Evolutionary conservation across 176 grass and related monocot genomes (phyloP).

Genomic region (Carex myosuroides): DNA sequence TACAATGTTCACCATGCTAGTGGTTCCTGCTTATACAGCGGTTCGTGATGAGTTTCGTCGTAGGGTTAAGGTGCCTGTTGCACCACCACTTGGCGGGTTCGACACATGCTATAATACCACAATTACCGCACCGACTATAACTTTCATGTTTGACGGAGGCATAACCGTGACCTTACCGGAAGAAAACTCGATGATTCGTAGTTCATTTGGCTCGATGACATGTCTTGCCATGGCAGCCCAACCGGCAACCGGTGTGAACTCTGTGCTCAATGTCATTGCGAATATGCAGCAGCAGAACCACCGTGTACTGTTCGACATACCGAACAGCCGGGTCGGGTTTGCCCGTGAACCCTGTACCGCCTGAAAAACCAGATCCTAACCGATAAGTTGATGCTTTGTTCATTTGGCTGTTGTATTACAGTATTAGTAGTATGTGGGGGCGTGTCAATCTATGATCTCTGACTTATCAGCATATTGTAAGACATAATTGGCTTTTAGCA

Average conservation of each 20-base stretch:
- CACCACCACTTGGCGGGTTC: conserved; percentile 68
- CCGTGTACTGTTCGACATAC: conserved; percentile 72
- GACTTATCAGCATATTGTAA: background rate
- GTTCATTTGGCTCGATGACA: conserved; percentile 58
- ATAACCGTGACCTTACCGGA: conserved; percentile 57
- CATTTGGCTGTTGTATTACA: background rate
- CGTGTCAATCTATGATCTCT: background rate
- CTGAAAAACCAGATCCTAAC: background rate
- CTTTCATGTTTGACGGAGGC: conserved; percentile 53
- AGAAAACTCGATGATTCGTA: conserved; percentile 70
- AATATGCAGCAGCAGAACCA: conserved; percentile 99
- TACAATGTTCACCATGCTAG: conserved; percentile 83
- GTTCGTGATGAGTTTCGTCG: conserved; percentile 70
- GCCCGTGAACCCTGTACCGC: conserved; percentile 59
- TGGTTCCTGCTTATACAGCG: conserved; percentile 55
- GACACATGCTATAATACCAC: conserved; percentile 77
- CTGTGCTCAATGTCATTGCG: conserved; percentile 78
- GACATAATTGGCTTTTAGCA: background rate
- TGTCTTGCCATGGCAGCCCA: conserved; percentile 72
- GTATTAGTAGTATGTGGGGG: background rate
- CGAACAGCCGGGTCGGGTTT: conserved; percentile 60
- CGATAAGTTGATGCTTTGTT: background rate
- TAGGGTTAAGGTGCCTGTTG: conserved; percentile 37
- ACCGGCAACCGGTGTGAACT: conserved; percentile 54
- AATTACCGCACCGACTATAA: conserved; percentile 41